A percentile compares a stretch with the other conserved stretches of the same genome.
Evolutionary conservation across 2,329 filamentous ascomycete genomes (phyloP).

Genomic region (Zymoseptoria passerinii): DNA sequence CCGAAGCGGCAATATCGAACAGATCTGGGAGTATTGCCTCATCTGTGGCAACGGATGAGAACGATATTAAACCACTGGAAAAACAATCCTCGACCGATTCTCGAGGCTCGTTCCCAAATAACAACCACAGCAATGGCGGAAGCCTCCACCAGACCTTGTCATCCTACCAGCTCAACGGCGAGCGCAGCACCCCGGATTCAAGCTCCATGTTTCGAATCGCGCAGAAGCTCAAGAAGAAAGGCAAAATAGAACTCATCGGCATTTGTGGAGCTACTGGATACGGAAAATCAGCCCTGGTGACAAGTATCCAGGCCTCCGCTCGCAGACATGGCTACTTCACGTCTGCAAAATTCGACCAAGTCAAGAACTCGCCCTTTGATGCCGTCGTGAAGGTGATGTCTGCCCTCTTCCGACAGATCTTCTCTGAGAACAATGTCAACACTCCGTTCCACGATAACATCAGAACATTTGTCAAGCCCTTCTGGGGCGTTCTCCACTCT

Average conservation of each 20-base stretch:
- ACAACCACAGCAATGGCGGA: conserved; percentile 6
- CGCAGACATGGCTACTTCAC: conserved; percentile 54
- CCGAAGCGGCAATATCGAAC: conserved; percentile 3
- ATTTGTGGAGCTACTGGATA: conserved; percentile 50
- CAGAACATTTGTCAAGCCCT: conserved; percentile 46
- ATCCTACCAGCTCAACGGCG: conserved; percentile 10
- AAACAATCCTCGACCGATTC: conserved; percentile 12
- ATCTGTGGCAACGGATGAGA: conserved; percentile 10
- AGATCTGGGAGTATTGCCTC: conserved; percentile 13
- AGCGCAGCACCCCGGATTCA: conserved; percentile 15
- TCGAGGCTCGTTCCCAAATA: conserved; percentile 14
- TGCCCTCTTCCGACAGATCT: conserved; percentile 55
- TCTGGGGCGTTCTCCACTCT: conserved; percentile 50
- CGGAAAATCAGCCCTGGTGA: conserved; percentile 54
- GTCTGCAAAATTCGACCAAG: conserved; percentile 51
- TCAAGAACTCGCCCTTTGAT: conserved; percentile 52
- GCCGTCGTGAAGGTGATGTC: conserved; percentile 53
- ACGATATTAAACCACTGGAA: conserved; percentile 6
- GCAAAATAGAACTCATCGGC: conserved; percentile 53
- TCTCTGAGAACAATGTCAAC: conserved; percentile 54
- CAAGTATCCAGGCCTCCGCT: conserved; percentile 49
- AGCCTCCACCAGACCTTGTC: conserved; percentile 16
- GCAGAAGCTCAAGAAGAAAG: conserved; percentile 43
- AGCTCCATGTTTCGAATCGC: conserved; percentile 31
- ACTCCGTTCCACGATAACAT: conserved; percentile 54